These are phyloP conservation scores for Plenodomus biglobosus DNA, from an alignment of 2,329 filamentous ascomycete genomes.

Conservation along the genomic window DNA sequence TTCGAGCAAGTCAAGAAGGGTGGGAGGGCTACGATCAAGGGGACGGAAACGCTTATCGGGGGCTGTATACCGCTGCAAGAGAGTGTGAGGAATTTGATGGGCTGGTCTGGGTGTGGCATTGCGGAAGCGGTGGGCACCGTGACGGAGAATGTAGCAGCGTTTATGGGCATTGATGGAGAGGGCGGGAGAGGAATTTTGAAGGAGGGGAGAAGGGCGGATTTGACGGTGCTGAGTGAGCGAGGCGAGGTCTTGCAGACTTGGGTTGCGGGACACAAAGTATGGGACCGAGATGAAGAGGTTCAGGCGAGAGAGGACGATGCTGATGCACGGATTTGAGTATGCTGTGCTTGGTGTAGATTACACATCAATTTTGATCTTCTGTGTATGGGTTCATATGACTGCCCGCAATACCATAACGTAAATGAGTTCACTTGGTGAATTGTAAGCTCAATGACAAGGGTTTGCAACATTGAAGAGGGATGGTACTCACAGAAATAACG, in stretches of 20 bases:
- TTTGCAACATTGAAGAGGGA: too few species aligned
- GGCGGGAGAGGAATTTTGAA: constrained; percentile 49
- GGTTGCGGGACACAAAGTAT: constrained; percentile 53
- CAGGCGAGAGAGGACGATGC: constrained; percentile 30
- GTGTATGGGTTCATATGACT: too few species aligned
- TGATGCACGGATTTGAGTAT: constrained; percentile 26
- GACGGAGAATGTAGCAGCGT: constrained; percentile 53
- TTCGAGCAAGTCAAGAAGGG: constrained; percentile 53
- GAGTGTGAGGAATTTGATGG: constrained; percentile 53
- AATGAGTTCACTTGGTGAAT: too few species aligned
- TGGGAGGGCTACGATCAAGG: constrained; percentile 54
- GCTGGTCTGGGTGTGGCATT: constrained; percentile 51
- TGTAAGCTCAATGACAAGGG: too few species aligned
- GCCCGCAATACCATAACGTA: too few species aligned
- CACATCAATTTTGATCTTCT: too few species aligned
- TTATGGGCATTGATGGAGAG: constrained; percentile 52
- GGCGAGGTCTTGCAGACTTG: constrained; percentile 56
- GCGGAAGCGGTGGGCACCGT: constrained; percentile 54
- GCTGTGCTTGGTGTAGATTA: too few species aligned
- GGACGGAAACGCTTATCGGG: constrained; percentile 57
- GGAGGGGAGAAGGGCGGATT: constrained; percentile 52
- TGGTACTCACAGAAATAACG: too few species aligned
- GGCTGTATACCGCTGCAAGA: constrained; percentile 56
- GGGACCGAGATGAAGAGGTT: constrained; percentile 44
- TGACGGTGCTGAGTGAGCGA: constrained; percentile 51